Percentiles rank a stretch among this genome's conserved stretches.
phyloP scores from a whole-genome alignment of 2,329 filamentous ascomycete genomes.

The Phoma sp. region DNA sequence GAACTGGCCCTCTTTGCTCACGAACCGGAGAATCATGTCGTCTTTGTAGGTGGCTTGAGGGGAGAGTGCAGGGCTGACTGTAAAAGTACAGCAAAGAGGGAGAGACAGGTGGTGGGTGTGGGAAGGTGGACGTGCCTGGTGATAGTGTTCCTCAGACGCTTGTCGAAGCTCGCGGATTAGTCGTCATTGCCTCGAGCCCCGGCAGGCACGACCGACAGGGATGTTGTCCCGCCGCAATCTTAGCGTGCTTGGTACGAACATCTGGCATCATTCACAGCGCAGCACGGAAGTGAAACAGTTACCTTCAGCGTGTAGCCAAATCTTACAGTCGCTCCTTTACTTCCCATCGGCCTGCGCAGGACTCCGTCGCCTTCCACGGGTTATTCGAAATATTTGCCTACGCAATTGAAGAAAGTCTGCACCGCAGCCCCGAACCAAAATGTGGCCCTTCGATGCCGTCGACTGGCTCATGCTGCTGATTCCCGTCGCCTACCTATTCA shows the following conservation, averaged over 20 bases:
- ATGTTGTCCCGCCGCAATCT: conserved; percentile 7
- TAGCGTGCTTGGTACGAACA: conserved; percentile 14
- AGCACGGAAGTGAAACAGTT: conserved; percentile 10
- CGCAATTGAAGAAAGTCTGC: conserved; percentile 8
- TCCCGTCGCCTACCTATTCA: conserved; percentile 86
- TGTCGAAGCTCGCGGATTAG: conserved; percentile 16
- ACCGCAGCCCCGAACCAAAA: conserved; percentile 23
- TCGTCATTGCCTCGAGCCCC: conserved; percentile 13
- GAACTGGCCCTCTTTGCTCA: conserved; percentile 91
- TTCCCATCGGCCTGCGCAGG: background rate
- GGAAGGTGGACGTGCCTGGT: background rate
- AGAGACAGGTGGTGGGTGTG: background rate
- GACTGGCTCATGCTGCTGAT: conserved; percentile 87
- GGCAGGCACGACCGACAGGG: conserved; percentile 11
- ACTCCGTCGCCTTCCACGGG: background rate
- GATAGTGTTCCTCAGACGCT: conserved; percentile 5
- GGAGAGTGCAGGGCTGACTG: background rate
- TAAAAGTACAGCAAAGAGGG: background rate
- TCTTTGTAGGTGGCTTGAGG: background rate
- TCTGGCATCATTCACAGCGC: conserved; percentile 19
- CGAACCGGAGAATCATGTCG: conserved; percentile 80
- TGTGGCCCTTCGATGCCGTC: conserved; percentile 55
- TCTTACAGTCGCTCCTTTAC: conserved; percentile 16
- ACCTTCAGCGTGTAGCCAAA: conserved; percentile 1
- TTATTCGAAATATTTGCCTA: background rate